Base-by-base conservation (phyloP, 2,329 filamentous ascomycete genomes). In the Colletotrichum scovillei region DNA sequence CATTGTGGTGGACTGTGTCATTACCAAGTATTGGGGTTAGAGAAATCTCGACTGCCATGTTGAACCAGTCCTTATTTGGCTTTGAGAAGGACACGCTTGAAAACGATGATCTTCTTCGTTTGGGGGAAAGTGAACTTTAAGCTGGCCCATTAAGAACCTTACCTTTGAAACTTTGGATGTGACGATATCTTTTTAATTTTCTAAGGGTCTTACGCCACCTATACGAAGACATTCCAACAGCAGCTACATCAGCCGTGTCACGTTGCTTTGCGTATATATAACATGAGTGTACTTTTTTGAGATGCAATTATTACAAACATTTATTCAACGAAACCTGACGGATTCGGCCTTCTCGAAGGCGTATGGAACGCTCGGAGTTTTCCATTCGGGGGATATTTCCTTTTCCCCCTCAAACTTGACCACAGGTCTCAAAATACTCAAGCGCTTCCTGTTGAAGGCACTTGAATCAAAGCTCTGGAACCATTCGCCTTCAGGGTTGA, bases 21-120 rank as follows among this genome's bases (percentile, higher is more conserved):
- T 66, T 86, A 11, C 81, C 83, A 0, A 79, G 74, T 1, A 78
- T 88, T 1, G 74, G 76, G 5, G 72, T 86, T 1, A 75, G 69
- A 1, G 82, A 86, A 22, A 76, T 88, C 32, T 79, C 85, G 0
- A 83, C 84, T 0, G 83, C 83, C 0, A 76, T 89, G 76, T 58
- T 89, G 6, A 78, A 87, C 16, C 84, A 87, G 72, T 83, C 81
- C 0, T 58, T 86, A 1, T 78, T 83, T 35, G 87, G 88, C 0
- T 83, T 88, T 46, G 83, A 85, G 60, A 86, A 85, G 76, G 86
- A 88, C 0, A 81, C 84, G 2, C 75, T 88, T 24, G 53, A 77
- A 63, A 86, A 86, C 58, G 79, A 81, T 1, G 86, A 89, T 63
- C 57, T 88, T 5, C n/a, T 59, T 19, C 19, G 49, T n/a, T n/a